Conservation (phyloP, 176 grass and related monocot genomes). For the Eragrostis nindensis region DNA sequence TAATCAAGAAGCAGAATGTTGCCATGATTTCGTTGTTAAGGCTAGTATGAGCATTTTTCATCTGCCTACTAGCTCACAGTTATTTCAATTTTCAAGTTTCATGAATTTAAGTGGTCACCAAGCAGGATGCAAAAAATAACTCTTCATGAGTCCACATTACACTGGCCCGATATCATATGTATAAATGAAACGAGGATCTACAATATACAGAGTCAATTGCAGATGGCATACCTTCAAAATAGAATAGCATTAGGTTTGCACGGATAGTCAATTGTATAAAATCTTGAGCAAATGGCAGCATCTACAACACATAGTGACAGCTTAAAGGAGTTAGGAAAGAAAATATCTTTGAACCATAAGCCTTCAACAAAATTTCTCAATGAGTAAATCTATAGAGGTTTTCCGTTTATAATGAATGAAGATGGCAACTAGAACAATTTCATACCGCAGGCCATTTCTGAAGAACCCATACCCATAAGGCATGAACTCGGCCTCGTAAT, state of each 20-base stretch:
- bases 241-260: slow-evolving; percentile 97
- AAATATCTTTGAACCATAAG: slow-evolving; percentile 1
- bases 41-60: neutral
- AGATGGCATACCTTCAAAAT: slow-evolving; percentile 86
- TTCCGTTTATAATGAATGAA: slow-evolving; percentile 3
- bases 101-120: slow-evolving; percentile 26
- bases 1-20: neutral
- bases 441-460: slow-evolving; percentile 88
- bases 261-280: slow-evolving; percentile 81
- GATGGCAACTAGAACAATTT: slow-evolving; percentile 17
- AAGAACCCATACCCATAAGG: slow-evolving; percentile 69
- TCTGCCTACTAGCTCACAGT: slow-evolving; percentile 17
- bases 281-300: slow-evolving; percentile 86
- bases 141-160: neutral
- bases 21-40: neutral
- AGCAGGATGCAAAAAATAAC: slow-evolving; percentile 17
- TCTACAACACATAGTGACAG: slow-evolving; percentile 44
- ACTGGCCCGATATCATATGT: slow-evolving; percentile 7
- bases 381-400: slow-evolving; percentile 4
- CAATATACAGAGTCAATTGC: neutral
- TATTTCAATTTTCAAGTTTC: slow-evolving; percentile 2
- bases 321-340: slow-evolving; percentile 35
- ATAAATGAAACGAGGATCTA: neutral
- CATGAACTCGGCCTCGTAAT: slow-evolving; percentile 58
- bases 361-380: neutral